Conservation (phyloP, 179 eudicot species). For the Corrigiola litoralis region DNA sequence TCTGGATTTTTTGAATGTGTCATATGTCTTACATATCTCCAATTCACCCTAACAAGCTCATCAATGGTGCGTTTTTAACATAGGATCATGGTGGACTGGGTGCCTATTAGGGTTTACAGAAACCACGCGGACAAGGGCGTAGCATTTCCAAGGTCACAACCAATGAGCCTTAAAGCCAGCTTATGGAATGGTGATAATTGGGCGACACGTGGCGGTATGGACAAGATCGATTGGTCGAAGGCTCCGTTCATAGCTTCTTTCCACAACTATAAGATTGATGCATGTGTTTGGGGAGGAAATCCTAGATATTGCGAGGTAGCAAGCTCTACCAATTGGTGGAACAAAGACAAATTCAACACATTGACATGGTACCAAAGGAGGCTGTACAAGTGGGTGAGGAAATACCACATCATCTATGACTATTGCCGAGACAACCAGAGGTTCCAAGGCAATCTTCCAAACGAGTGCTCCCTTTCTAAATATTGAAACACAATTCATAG, state of each 20-base stretch:
- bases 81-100: slow-evolving; percentile 84
- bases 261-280: slow-evolving; percentile 52
- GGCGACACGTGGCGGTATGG: slow-evolving; percentile 76
- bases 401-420: slow-evolving; percentile 58
- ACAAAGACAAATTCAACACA: slow-evolving; percentile 31
- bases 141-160: slow-evolving; percentile 53
- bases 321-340: slow-evolving; percentile 68
- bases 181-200: slow-evolving; percentile 70
- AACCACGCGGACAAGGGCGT: slow-evolving; percentile 70
- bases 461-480: slow-evolving; percentile 62
- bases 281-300: slow-evolving; percentile 65
- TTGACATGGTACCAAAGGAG: slow-evolving; percentile 53
- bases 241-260: slow-evolving; percentile 60
- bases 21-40: too few relatives aligned
- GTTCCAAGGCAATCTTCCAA: slow-evolving; percentile 49
- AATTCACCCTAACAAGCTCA: too few relatives aligned
- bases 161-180: slow-evolving; percentile 58
- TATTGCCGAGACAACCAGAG: slow-evolving; percentile 63
- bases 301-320: slow-evolving; percentile 37
- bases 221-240: slow-evolving; percentile 63
- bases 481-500: slow-evolving; percentile 25
- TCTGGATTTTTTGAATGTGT: too few relatives aligned
- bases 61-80: too few relatives aligned
- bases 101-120: slow-evolving; percentile 65
- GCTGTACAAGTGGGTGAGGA: slow-evolving; percentile 63